Evolutionary conservation across 495 filamentous ascomycete species (phyloP).

Genomic region (Aspergillus sclerotiicarbonarius): DNA sequence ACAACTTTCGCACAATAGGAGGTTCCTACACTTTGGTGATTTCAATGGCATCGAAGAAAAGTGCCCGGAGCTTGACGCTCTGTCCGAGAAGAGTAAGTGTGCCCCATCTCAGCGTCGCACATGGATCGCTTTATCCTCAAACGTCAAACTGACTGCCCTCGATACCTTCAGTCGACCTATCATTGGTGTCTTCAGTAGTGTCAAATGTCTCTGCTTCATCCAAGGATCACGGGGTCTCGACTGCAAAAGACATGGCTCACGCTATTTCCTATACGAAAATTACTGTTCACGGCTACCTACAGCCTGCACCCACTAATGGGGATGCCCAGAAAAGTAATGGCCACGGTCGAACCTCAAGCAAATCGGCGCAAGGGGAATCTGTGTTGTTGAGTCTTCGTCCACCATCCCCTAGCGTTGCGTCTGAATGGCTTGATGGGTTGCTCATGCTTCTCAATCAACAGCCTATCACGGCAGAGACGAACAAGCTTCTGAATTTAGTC

Average conservation of each 20-base stretch:
- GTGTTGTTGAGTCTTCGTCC: conserved; percentile 81
- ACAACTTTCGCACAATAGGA: conserved; percentile 85
- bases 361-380: conserved; percentile 48
- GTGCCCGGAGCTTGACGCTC: conserved; percentile 68
- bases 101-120: background rate
- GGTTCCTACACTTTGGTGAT: conserved; percentile 88
- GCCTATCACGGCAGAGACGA: conserved; percentile 94
- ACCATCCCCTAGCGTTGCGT: conserved; percentile 74
- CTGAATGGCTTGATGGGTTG: conserved; percentile 95
- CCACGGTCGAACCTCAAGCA: conserved; percentile 37
- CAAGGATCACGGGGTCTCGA: conserved; percentile 53
- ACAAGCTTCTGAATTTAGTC: conserved; percentile 79
- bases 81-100: conserved; percentile 69
- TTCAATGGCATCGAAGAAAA: conserved; percentile 64
- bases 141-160: conserved; percentile 15
- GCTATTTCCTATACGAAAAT: conserved; percentile 74
- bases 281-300: conserved; percentile 76
- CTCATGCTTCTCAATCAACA: conserved; percentile 94
- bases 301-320: conserved; percentile 24
- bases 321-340: conserved; percentile 26
- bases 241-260: conserved; percentile 47
- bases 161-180: conserved; percentile 69
- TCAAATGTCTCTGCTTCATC: conserved; percentile 75
- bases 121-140: background rate
- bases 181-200: conserved; percentile 85